Percentiles rank a stretch among this genome's conserved stretches.
phyloP scores from a whole-genome alignment of 2,329 filamentous ascomycete genomes.

The Colletotrichum melonis region DNA sequence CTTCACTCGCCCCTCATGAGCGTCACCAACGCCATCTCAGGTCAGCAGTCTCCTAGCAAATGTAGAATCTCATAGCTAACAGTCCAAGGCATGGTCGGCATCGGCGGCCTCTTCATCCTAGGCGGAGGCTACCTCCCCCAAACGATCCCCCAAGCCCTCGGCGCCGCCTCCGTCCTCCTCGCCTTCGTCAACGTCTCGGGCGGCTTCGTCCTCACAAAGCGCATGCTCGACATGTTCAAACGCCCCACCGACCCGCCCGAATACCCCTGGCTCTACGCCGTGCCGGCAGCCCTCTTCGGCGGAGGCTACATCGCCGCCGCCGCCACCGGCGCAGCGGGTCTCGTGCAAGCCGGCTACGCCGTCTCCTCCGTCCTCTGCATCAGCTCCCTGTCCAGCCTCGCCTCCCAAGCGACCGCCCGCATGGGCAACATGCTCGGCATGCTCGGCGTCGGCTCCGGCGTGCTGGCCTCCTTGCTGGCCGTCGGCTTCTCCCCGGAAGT shows the following conservation, averaged over 20 bases:
- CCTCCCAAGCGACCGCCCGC: slow-evolving; percentile 84
- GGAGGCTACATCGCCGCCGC: slow-evolving; percentile 85
- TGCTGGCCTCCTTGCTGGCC: slow-evolving; percentile 83
- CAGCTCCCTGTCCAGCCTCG: slow-evolving; percentile 82
- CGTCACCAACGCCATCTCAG: slow-evolving; percentile 92
- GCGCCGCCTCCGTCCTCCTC: slow-evolving; percentile 82
- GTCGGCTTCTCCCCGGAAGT: slow-evolving; percentile 85
- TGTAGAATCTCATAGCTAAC: too few species aligned
- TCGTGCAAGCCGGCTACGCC: slow-evolving; percentile 89
- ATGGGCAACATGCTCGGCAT: slow-evolving; percentile 90
- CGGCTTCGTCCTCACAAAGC: slow-evolving; percentile 90
- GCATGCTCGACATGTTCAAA: slow-evolving; percentile 94
- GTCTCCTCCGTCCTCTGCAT: slow-evolving; percentile 89
- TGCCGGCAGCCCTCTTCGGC: slow-evolving; percentile 81
- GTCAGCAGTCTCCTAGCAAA: slow-evolving; percentile 43
- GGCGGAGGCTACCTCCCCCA: slow-evolving; percentile 83
- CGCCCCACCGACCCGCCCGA: slow-evolving; percentile 87
- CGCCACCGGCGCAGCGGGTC: slow-evolving; percentile 82
- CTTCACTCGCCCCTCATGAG: slow-evolving; percentile 92
- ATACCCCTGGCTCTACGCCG: slow-evolving; percentile 87
- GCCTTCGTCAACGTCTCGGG: slow-evolving; percentile 91
- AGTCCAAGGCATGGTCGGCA: slow-evolving; percentile 78
- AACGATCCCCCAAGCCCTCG: slow-evolving; percentile 82
- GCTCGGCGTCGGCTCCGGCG: slow-evolving; percentile 84
- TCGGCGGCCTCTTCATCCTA: slow-evolving; percentile 90